These are phyloP conservation scores for Dioszegia crocea DNA, from an alignment of 768 basidiomycete species.

Conservation along the genomic window DNA sequence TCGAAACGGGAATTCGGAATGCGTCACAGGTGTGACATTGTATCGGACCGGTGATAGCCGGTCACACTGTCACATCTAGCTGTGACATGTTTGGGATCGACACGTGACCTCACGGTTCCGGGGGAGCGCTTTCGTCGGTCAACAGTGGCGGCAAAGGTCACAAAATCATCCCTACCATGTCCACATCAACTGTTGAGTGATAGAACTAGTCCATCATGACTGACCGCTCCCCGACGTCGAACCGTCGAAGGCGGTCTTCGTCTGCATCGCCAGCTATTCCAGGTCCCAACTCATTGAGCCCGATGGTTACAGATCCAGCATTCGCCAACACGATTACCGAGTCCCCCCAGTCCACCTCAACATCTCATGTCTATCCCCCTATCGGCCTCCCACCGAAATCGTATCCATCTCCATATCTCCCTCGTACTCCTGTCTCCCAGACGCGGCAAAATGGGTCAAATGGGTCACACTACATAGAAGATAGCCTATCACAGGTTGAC, in stretches of 20 bases:
- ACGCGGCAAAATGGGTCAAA: neutral
- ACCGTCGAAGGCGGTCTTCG: neutral
- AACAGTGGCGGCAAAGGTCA: no score
- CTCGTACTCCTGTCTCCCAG: neutral
- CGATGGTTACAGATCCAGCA: neutral
- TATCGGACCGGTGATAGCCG: no score
- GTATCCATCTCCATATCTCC: neutral
- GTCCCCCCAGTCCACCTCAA: conserved; percentile 5
- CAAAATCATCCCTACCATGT: no score
- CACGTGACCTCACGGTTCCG: no score
- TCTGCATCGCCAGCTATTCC: neutral
- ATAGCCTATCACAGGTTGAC: neutral
- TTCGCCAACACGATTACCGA: conserved; percentile 1
- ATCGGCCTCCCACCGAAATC: neutral
- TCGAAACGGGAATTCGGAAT: no score
- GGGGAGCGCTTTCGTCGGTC: no score
- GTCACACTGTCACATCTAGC: no score
- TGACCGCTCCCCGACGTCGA: no score
- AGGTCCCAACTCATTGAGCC: neutral
- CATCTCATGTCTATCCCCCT: neutral
- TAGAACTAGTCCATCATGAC: no score
- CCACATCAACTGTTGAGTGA: no score
- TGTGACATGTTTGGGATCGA: no score
- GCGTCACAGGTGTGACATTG: no score
- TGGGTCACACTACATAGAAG: neutral